Percentiles rank a stretch among this genome's conserved stretches.
These are phyloP conservation scores for Collybia mongolica DNA, from an alignment of 768 basidiomycete species.

Conservation along the genomic window DNA sequence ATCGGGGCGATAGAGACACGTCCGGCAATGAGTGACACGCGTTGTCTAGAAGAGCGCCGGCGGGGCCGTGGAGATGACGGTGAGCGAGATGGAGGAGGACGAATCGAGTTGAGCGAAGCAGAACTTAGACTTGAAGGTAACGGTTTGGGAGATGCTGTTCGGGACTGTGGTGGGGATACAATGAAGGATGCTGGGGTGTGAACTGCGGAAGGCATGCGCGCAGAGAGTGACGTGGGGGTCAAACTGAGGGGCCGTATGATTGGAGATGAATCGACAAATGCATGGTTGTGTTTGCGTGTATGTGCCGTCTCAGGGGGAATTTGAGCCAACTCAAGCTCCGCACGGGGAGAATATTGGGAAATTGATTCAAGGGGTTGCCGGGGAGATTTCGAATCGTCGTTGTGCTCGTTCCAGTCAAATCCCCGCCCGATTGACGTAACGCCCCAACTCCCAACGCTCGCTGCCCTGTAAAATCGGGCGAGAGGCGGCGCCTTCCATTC, in stretches of 20 bases:
- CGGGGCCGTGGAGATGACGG: conserved; percentile 64
- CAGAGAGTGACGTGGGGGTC: conserved; percentile 21
- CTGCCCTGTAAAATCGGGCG: conserved; percentile 52
- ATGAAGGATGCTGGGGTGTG: conserved; percentile 26
- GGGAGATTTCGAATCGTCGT: conserved; percentile 24
- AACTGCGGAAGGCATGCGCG: conserved; percentile 24
- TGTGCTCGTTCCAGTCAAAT: conserved; percentile 65
- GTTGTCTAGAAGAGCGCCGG: conserved; percentile 78
- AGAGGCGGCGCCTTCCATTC: conserved; percentile 61
- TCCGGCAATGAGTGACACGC: conserved; percentile 82
- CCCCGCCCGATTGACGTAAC: conserved; percentile 84
- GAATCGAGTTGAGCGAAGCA: conserved; percentile 18
- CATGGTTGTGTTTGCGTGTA: conserved; percentile 35
- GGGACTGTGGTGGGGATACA: conserved; percentile 32
- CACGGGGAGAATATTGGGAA: conserved; percentile 8
- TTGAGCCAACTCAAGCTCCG: conserved; percentile 17
- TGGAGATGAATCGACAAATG: conserved; percentile 32
- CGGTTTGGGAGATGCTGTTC: conserved; percentile 29
- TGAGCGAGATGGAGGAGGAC: conserved; percentile 38
- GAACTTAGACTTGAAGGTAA: conserved; percentile 16
- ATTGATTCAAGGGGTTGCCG: conserved; percentile 17
- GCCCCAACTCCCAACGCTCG: conserved; percentile 80
- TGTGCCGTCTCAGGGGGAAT: conserved; percentile 21
- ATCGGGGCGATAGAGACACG: conserved; percentile 76
- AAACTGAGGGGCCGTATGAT: conserved; percentile 19